Conservation (phyloP, 495 filamentous ascomycete genomes). For the Staphylotrichum longicolle region DNA sequence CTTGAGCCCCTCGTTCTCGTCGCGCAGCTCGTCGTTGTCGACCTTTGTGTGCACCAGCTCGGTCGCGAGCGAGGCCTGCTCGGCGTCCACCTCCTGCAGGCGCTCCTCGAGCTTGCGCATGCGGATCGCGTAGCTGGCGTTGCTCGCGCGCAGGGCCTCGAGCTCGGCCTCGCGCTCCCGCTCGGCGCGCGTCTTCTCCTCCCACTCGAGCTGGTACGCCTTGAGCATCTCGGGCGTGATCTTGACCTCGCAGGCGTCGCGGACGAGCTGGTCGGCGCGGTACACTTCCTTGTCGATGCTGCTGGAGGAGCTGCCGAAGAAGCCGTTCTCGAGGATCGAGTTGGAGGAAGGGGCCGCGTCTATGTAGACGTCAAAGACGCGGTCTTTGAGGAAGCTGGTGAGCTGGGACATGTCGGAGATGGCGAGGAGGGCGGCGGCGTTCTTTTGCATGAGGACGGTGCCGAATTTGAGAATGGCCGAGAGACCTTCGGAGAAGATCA, state of each 20-base stretch:
- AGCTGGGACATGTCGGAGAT: constrained; percentile 89
- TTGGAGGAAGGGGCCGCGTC: constrained; percentile 83
- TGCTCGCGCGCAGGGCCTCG: constrained; percentile 67
- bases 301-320: constrained; percentile 84
- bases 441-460: constrained; percentile 93
- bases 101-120: constrained; percentile 83
- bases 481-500: constrained; percentile 92
- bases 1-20: constrained; percentile 81
- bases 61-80: constrained; percentile 89
- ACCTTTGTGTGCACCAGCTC: constrained; percentile 90
- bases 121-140: constrained; percentile 60
- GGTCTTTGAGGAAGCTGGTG: constrained; percentile 87
- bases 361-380: constrained; percentile 93
- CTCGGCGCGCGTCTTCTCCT: constrained; percentile 74
- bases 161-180: constrained; percentile 80
- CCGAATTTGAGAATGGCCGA: constrained; percentile 92
- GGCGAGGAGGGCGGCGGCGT: constrained; percentile 68
- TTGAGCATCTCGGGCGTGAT: constrained; percentile 78
- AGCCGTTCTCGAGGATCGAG: constrained; percentile 90
- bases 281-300: constrained; percentile 94
- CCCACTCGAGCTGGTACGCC: constrained; percentile 83
- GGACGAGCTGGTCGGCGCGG: constrained; percentile 86
- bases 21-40: constrained; percentile 82
- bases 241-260: constrained; percentile 87
- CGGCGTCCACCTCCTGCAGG: constrained; percentile 82